phyloP scores from a whole-genome alignment of 2,329 filamentous ascomycete species.

The Graphium sp. region DNA sequence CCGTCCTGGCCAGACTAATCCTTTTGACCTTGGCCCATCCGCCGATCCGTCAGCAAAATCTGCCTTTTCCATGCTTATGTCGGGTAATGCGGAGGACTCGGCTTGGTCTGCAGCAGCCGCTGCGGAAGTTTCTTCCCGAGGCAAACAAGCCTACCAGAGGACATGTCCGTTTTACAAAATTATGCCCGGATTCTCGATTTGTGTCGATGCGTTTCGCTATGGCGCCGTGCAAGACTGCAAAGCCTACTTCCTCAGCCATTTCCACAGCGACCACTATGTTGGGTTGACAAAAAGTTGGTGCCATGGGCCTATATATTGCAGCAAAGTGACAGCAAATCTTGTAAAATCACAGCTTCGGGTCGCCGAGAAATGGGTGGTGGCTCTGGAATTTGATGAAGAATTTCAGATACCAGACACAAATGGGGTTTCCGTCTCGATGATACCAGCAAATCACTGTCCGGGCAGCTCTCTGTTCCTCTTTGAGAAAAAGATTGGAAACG shows the following conservation, averaged over 20 bases:
- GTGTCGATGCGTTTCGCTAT: slow-evolving; percentile 91
- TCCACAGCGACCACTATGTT: slow-evolving; percentile 95
- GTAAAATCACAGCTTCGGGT: slow-evolving; percentile 76
- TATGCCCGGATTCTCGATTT: slow-evolving; percentile 80
- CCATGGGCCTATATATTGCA: slow-evolving; percentile 94
- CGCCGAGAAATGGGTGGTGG: slow-evolving; percentile 68
- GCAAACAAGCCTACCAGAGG: slow-evolving; percentile 72
- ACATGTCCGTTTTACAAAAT: slow-evolving; percentile 99
- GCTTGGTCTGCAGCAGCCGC: slow-evolving; percentile 83
- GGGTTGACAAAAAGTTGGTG: slow-evolving; percentile 77
- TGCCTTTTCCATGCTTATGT: slow-evolving; percentile 89
- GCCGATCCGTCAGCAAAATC: slow-evolving; percentile 29
- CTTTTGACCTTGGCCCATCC: slow-evolving; percentile 39
- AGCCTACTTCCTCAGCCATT: slow-evolving; percentile 94
- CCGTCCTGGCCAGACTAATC: slow-evolving; percentile 66
- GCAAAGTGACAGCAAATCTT: slow-evolving; percentile 76
- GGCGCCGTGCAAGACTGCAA: slow-evolving; percentile 83
- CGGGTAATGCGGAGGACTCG: slow-evolving; percentile 71
- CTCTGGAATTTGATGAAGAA: slow-evolving; percentile 69
- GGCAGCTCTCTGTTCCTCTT: slow-evolving; percentile 90
- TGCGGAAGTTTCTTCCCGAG: slow-evolving; percentile 58
- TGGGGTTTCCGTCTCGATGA: slow-evolving; percentile 82
- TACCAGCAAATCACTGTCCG: slow-evolving; percentile 90
- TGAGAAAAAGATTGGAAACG: slow-evolving; percentile 54
- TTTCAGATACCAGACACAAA: slow-evolving; percentile 67